Percentiles rank a stretch among this genome's conserved stretches.
phyloP scores from a whole-genome alignment of 805 yeast species.

The Barnettozyma pratensis region DNA sequence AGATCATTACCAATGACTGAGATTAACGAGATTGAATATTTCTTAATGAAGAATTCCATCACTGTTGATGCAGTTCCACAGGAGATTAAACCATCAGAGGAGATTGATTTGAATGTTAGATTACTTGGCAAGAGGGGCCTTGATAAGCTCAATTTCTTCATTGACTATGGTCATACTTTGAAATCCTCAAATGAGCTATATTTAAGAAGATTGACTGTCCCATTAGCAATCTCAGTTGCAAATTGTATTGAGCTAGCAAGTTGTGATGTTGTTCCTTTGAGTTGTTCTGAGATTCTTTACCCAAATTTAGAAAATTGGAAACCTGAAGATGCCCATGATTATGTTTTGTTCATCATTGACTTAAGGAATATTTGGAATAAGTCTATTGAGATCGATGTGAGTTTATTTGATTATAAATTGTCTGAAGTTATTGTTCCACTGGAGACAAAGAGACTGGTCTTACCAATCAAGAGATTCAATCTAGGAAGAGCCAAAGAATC shows the following conservation, averaged over 20 bases:
- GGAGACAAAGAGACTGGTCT: conserved; percentile 52
- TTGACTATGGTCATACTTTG: conserved; percentile 54
- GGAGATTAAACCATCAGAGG: conserved; percentile 29
- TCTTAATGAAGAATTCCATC: conserved; percentile 54
- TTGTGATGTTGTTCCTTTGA: conserved; percentile 66
- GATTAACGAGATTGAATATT: conserved; percentile 70
- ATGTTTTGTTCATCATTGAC: conserved; percentile 65
- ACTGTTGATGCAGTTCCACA: conserved; percentile 29
- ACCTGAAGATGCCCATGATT: conserved; percentile 33
- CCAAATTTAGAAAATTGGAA: conserved; percentile 4
- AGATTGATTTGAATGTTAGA: conserved; percentile 48
- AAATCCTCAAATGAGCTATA: conserved; percentile 30
- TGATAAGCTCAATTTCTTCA: conserved; percentile 53
- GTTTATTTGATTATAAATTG: conserved; percentile 25
- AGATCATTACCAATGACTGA: conserved; percentile 52
- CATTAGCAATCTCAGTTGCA: conserved; percentile 64
- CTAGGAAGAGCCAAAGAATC: conserved; percentile 35
- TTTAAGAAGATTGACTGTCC: conserved; percentile 57
- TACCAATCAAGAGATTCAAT: conserved; percentile 62
- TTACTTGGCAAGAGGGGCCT: conserved; percentile 72
- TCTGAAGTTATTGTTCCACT: conserved; percentile 33
- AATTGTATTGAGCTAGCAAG: conserved; percentile 72
- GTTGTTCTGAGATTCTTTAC: not conserved
- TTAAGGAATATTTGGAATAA: conserved; percentile 78
- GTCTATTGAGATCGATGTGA: conserved; percentile 34